A percentile compares a stretch with the other conserved stretches of the same genome.
Evolutionary conservation across 768 basidiomycete species (phyloP).

Genomic region (Tulasnella sp.): DNA sequence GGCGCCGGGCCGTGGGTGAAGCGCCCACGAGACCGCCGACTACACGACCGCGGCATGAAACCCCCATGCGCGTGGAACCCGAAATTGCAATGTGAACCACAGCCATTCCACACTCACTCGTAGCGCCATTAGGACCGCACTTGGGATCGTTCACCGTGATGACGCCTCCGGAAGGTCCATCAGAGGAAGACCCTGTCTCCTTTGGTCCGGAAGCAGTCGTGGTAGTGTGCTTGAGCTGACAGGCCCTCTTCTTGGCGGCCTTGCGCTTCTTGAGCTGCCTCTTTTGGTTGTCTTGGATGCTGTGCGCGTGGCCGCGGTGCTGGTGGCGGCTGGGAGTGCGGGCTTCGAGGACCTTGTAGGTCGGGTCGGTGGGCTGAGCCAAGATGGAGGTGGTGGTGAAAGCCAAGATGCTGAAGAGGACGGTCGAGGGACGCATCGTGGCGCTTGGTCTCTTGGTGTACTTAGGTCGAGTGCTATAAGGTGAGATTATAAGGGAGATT

Average conservation of each 20-base stretch:
- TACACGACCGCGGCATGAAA: too few relatives aligned
- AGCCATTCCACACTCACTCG: too few relatives aligned
- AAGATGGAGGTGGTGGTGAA: slow-evolving; percentile 5
- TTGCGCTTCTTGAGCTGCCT: slow-evolving; percentile 28
- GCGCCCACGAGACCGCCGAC: too few relatives aligned
- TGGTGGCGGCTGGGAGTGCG: neutral
- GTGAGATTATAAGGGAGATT: neutral
- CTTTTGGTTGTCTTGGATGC: neutral
- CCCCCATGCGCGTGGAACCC: too few relatives aligned
- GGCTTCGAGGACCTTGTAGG: neutral
- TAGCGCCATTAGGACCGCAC: too few relatives aligned
- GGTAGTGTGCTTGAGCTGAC: slow-evolving; percentile 9
- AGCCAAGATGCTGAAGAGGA: slow-evolving; percentile 16
- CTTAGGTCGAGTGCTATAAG: neutral
- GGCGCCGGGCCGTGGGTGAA: too few relatives aligned
- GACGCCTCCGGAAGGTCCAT: too few relatives aligned
- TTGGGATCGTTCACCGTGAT: too few relatives aligned
- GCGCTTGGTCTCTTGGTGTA: neutral
- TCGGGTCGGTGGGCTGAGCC: neutral
- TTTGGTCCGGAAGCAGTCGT: neutral
- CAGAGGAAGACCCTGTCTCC: too few relatives aligned
- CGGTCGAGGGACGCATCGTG: slow-evolving; percentile 2
- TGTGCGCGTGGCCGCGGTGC: slow-evolving; percentile 4
- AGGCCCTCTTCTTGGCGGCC: neutral
- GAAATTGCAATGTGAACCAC: too few relatives aligned